Evolutionary conservation across 495 filamentous ascomycete species (phyloP).

Genomic region (Aspergillus affinis): DNA sequence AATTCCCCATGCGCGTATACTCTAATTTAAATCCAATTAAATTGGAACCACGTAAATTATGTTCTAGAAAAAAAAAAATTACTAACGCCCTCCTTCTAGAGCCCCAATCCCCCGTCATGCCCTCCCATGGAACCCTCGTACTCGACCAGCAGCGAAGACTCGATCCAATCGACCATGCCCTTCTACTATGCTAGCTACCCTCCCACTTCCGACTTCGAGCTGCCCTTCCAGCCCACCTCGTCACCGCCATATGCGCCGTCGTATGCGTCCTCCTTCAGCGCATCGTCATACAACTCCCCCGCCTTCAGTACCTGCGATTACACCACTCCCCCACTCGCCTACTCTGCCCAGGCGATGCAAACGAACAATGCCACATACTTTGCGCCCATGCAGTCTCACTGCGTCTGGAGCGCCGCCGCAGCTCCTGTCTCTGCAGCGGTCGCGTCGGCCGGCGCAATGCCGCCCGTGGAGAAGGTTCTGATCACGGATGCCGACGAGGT

Average conservation of each 20-base stretch:
- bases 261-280: slow-evolving; percentile 7
- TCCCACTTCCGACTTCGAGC: slow-evolving; percentile 23
- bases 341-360: slow-evolving; percentile 2
- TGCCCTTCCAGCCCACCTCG: slow-evolving; percentile 5
- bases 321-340: slow-evolving; percentile 19
- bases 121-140: slow-evolving; percentile 26
- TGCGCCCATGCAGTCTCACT: neutral
- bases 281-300: slow-evolving; percentile 17
- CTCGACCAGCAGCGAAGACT: slow-evolving; percentile 25
- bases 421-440: no score
- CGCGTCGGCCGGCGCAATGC: neutral
- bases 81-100: slow-evolving; percentile 5
- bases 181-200: slow-evolving; percentile 32
- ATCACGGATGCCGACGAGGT: neutral
- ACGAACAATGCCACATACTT: neutral
- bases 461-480: neutral
- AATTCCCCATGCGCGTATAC: neutral
- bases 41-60: neutral
- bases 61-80: neutral
- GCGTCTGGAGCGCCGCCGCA: neutral
- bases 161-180: slow-evolving; percentile 28
- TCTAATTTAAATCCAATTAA: neutral
- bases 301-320: slow-evolving; percentile 14
- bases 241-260: slow-evolving; percentile 8
- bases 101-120: slow-evolving; percentile 18